Conservation (phyloP, 495 filamentous ascomycete species). For the Chlorociboria aeruginascens region DNA sequence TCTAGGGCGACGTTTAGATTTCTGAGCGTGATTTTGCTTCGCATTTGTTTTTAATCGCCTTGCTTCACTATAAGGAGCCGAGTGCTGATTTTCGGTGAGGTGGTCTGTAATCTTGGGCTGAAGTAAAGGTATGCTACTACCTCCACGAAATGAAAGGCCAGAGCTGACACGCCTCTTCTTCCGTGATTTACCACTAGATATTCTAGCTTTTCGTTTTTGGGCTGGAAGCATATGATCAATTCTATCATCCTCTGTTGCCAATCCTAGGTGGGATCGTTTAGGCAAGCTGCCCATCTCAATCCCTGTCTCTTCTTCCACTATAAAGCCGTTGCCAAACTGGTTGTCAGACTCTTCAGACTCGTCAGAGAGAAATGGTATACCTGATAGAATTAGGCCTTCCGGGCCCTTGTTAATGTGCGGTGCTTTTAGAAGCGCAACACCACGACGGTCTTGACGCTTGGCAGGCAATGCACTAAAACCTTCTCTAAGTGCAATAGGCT, state of each 20-base stretch:
- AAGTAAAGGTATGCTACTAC: constrained; percentile 15
- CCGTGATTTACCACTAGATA: constrained; percentile 9
- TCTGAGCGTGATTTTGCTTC: no score
- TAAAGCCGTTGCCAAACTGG: constrained; percentile 11
- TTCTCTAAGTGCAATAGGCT: constrained; percentile 21
- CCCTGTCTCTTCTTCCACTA: constrained; percentile 8
- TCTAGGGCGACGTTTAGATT: not conserved
- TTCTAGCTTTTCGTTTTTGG: constrained; percentile 22
- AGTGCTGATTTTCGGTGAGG: constrained; percentile 8
- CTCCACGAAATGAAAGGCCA: constrained; percentile 19
- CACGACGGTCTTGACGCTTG: constrained; percentile 30
- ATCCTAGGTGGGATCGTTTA: constrained; percentile 11
- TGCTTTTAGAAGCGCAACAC: constrained; percentile 33
- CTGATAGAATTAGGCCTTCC: constrained; percentile 8
- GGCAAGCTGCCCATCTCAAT: constrained; percentile 3
- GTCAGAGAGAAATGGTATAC: constrained; percentile 27
- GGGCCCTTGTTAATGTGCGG: not conserved
- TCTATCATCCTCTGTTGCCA: constrained; percentile 37
- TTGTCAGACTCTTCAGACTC: constrained; percentile 34
- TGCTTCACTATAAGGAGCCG: no score
- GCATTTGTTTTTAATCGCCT: no score
- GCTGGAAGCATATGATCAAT: constrained; percentile 42
- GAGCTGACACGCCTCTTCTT: constrained; percentile 20
- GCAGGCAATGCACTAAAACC: constrained; percentile 5
- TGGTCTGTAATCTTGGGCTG: constrained; percentile 36